phyloP scores from a whole-genome alignment of 805 yeast species.

The Wickerhamiella qilinensis region DNA sequence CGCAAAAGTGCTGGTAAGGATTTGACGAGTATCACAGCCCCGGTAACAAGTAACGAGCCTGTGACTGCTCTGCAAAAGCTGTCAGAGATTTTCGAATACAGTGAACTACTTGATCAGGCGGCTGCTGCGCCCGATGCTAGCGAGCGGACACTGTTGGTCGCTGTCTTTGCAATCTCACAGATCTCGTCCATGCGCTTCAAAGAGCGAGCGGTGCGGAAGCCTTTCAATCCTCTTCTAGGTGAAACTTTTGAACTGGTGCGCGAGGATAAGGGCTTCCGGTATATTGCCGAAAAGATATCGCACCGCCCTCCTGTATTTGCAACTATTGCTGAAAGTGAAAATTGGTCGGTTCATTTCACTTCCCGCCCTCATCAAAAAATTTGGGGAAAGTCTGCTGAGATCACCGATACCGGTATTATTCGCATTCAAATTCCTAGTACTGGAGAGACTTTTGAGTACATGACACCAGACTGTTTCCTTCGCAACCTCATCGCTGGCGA shows the following conservation, averaged over 20 bases:
- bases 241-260: constrained; percentile 85
- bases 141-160: constrained; percentile 43
- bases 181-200: constrained; percentile 58
- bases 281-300: constrained; percentile 68
- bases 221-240: constrained; percentile 87
- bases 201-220: constrained; percentile 67
- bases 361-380: constrained; percentile 56
- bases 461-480: constrained; percentile 65
- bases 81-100: constrained; percentile 67
- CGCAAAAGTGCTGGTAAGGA: constrained; percentile 91
- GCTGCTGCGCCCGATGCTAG: constrained; percentile 31
- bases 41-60: constrained; percentile 89
- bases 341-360: constrained; percentile 38
- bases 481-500: constrained; percentile 91
- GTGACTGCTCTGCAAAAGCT: constrained; percentile 63
- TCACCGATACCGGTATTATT: constrained; percentile 57
- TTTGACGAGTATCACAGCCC: constrained; percentile 66
- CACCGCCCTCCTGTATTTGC: constrained; percentile 86
- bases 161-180: constrained; percentile 68
- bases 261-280: constrained; percentile 61
- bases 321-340: constrained; percentile 48
- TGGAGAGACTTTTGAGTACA: constrained; percentile 64
- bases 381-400: constrained; percentile 89
- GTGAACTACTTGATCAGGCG: constrained; percentile 50
- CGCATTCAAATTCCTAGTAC: constrained; percentile 38